Percentiles rank a stretch among this genome's conserved stretches.
Evolutionary conservation across 2,329 filamentous ascomycete species (phyloP).

Genomic region (Fusarium pilosicola): DNA sequence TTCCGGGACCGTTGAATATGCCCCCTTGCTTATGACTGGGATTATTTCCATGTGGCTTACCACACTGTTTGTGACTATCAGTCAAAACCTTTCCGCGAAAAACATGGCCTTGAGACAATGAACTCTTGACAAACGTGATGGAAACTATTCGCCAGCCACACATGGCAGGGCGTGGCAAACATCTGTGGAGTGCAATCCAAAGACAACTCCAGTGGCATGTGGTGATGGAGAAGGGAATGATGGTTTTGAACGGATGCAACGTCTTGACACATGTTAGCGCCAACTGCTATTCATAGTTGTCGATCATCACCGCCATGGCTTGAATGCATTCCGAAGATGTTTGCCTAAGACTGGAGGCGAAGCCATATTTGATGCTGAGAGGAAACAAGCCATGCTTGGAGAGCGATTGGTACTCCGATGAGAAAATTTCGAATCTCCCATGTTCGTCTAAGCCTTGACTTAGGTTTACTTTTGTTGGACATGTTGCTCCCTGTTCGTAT

Average conservation of each 20-base stretch:
- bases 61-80: conserved; percentile 12
- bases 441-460: conserved; percentile 4
- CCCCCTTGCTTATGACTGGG: conserved; percentile 31
- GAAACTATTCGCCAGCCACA: conserved; percentile 20
- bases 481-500: conserved; percentile 20
- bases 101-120: conserved; percentile 34
- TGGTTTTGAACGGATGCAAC: conserved; percentile 7
- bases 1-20: conserved; percentile 27
- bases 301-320: conserved; percentile 15
- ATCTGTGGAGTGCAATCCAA: conserved; percentile 8
- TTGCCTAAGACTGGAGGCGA: background rate
- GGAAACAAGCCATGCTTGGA: conserved; percentile 29
- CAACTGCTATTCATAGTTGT: conserved; percentile 32
- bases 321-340: conserved; percentile 4
- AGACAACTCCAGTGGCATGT: conserved; percentile 23
- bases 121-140: conserved; percentile 13
- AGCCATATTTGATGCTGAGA: background rate
- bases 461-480: conserved; percentile 16
- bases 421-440: background rate
- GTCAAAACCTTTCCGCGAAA: conserved; percentile 9
- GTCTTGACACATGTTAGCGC: conserved; percentile 27
- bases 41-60: conserved; percentile 31
- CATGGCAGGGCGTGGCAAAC: conserved; percentile 29
- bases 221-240: conserved; percentile 9
- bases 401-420: conserved; percentile 4